Evolutionary conservation across 129 eudicot species (phyloP).

Genomic region (Artemisia argyi): DNA sequence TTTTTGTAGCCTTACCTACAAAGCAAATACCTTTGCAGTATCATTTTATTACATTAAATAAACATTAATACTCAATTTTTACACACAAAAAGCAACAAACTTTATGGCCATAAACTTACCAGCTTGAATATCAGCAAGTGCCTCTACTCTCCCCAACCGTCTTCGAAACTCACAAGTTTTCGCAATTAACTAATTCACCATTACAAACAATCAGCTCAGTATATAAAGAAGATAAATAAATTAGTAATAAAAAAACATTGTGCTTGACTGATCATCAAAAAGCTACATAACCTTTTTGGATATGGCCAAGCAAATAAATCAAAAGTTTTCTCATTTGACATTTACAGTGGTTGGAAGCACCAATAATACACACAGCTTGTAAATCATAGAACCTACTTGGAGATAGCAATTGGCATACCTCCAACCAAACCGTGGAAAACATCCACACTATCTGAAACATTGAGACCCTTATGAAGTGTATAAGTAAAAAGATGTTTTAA

Average conservation of each 20-base stretch:
- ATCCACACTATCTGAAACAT: too few species aligned
- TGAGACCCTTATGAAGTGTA: too few species aligned
- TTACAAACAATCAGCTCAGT: slow-evolving; percentile 2
- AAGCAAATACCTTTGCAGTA: slow-evolving; percentile 87
- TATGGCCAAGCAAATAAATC: too few species aligned
- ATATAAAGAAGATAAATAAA: not conserved
- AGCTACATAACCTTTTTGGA: too few species aligned
- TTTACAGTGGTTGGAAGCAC: too few species aligned
- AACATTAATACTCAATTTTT: not conserved
- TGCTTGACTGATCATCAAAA: slow-evolving; percentile 56
- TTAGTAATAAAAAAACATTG: not conserved
- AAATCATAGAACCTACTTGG: too few species aligned
- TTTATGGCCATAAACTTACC: slow-evolving; percentile 34
- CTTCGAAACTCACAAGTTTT: slow-evolving; percentile 80
- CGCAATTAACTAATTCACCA: slow-evolving; percentile 57
- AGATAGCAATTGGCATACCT: too few species aligned
- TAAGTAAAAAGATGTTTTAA: too few species aligned
- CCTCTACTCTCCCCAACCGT: slow-evolving; percentile 72
- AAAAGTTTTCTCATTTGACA: too few species aligned
- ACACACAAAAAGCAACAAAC: slow-evolving; percentile 19
- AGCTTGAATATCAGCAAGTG: slow-evolving; percentile 91
- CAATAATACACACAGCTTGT: too few species aligned
- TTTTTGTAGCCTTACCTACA: slow-evolving; percentile 94
- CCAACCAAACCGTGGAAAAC: too few species aligned
- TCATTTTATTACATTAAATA: not conserved